Evolutionary conservation across 495 filamentous ascomycete genomes (phyloP).

Genomic region (Tetracladium marchalianum): DNA sequence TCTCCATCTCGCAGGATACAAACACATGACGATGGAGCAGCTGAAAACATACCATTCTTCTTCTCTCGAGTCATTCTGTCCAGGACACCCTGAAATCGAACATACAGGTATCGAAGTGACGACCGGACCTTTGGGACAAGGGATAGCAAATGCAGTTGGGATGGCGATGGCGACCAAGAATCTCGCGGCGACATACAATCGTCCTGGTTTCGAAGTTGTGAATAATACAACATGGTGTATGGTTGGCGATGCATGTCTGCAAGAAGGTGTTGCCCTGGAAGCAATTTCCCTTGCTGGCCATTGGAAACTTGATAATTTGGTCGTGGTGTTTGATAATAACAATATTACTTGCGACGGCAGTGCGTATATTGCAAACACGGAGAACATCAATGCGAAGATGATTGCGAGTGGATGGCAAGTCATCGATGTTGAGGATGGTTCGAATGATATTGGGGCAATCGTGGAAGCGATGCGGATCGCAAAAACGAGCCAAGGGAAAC

Average conservation of each 20-base stretch:
- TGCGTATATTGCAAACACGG: conserved; percentile 43
- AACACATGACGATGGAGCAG: conserved; percentile 48
- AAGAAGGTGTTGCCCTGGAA: conserved; percentile 51
- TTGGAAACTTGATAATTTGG: conserved; percentile 43
- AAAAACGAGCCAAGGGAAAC: conserved; percentile 34
- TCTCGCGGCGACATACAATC: conserved; percentile 43
- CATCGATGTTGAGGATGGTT: conserved; percentile 43
- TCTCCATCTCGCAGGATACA: conserved; percentile 48
- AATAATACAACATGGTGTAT: conserved; percentile 44
- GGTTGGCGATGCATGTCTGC: conserved; percentile 48
- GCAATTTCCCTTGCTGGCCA: conserved; percentile 45
- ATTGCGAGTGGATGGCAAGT: conserved; percentile 47
- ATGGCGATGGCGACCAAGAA: conserved; percentile 50
- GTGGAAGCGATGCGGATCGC: conserved; percentile 37
- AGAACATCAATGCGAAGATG: conserved; percentile 53
- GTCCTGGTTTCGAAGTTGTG: conserved; percentile 37
- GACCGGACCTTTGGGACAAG: conserved; percentile 51
- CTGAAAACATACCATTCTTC: conserved; percentile 49
- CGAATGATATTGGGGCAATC: conserved; percentile 40
- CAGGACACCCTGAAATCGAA: conserved; percentile 54
- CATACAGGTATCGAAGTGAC: conserved; percentile 52
- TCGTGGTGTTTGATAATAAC: conserved; percentile 44
- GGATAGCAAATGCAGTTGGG: conserved; percentile 50
- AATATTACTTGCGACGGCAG: conserved; percentile 50
- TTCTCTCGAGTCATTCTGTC: conserved; percentile 29